Conservation (phyloP, 257 asterid species). For the Apocynum venetum region DNA sequence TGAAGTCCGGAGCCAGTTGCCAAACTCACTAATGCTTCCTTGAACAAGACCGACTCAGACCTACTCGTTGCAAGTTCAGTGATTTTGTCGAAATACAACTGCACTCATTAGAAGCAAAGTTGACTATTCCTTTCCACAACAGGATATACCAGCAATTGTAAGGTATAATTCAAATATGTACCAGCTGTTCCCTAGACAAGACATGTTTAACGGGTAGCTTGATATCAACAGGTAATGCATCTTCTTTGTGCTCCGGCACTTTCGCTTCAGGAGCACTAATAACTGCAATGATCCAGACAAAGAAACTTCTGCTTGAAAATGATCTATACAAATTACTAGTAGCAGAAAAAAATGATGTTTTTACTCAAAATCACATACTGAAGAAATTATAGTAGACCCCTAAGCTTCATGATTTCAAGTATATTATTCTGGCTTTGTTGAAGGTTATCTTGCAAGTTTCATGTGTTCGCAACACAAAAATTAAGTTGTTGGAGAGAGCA, state of each 20-base stretch:
- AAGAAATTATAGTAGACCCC: neutral
- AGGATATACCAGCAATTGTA: conserved; percentile 17
- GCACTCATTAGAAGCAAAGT: conserved; percentile 30
- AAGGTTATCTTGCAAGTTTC: neutral
- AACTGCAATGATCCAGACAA: conserved; percentile 42
- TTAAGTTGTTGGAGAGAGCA: neutral
- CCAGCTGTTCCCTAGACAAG: conserved; percentile 96
- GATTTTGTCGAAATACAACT: conserved; percentile 93
- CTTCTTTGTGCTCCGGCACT: conserved; percentile 73
- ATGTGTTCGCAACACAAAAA: neutral
- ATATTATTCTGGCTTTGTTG: neutral
- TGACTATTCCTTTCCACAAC: conserved; percentile 13
- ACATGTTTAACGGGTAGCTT: conserved; percentile 91
- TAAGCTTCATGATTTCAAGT: neutral
- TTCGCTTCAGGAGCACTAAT: conserved; percentile 48
- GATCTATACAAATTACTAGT: neutral
- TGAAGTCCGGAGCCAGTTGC: conserved; percentile 98
- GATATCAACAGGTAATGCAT: conserved; percentile 71
- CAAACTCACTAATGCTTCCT: conserved; percentile 80
- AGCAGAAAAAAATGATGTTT: conserved; percentile 6
- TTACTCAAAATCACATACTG: neutral
- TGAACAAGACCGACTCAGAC: conserved; percentile 74
- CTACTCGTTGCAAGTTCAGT: conserved; percentile 70
- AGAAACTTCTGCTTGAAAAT: conserved; percentile 1
- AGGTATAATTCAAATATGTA: conserved; percentile 17